phyloP scores from a whole-genome alignment of 2,329 filamentous ascomycete species.

The Tolypocladium pustulatum region DNA sequence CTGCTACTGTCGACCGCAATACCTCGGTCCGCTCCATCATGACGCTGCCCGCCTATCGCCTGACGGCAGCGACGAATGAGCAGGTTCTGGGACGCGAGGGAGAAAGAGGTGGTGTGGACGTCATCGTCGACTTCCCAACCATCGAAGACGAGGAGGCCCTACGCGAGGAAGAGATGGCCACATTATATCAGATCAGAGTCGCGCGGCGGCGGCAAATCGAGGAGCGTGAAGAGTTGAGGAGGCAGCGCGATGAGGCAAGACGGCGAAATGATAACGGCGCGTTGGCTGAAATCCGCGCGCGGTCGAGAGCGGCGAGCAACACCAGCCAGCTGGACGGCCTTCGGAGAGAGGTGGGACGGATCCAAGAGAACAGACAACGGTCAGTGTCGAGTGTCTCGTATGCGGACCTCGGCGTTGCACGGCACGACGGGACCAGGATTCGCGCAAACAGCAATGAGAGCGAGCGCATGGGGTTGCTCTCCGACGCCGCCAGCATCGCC shows the following conservation, averaged over 20 bases:
- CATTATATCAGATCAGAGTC: conserved; percentile 78
- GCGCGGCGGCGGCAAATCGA: conserved; percentile 64
- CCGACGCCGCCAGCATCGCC: conserved; percentile 57
- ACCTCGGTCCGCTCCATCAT: conserved; percentile 88
- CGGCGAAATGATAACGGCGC: conserved; percentile 58
- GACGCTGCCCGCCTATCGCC: conserved; percentile 79
- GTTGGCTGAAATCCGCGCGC: conserved; percentile 54
- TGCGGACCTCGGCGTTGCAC: conserved; percentile 62
- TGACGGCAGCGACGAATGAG: conserved; percentile 62
- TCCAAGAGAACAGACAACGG: conserved; percentile 50
- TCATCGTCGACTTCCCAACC: conserved; percentile 77
- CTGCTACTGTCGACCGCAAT: conserved; percentile 58
- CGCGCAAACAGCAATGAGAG: conserved; percentile 65
- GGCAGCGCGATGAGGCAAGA: conserved; percentile 60
- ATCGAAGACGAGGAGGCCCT: conserved; percentile 67
- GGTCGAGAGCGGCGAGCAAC: conserved; percentile 35
- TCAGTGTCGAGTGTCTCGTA: conserved; percentile 69
- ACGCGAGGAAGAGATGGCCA: conserved; percentile 85
- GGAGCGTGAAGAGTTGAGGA: conserved; percentile 67
- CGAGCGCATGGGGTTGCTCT: conserved; percentile 60
- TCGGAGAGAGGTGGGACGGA: conserved; percentile 42
- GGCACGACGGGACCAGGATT: conserved; percentile 67
- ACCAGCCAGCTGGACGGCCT: conserved; percentile 50
- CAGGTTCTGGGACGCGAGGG: conserved; percentile 80
- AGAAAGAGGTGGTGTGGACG: conserved; percentile 83